Base-by-base conservation (phyloP, 805 yeast genomes). In the Saccharomycopsis microspora region DNA sequence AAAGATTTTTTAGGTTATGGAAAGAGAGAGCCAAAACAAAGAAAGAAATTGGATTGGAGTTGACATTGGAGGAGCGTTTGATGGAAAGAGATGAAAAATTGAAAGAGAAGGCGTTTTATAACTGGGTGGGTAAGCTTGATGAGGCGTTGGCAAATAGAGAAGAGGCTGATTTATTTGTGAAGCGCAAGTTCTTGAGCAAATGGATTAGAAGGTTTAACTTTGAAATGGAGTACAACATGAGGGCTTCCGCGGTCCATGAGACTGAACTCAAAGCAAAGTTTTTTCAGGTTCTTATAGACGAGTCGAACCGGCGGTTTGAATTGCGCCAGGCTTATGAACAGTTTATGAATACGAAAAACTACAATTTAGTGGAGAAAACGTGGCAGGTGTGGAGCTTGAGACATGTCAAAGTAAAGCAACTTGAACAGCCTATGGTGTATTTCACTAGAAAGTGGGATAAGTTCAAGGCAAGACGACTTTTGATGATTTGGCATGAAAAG, bases 401-500 rank as follows among this genome's bases (percentile, higher is more conserved):
- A 27, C 33, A 39, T 11, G 43, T 51, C 39, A 46, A 49, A 38
- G 27, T 51, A 5, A 44, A 43, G 28, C 54, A 51, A 45, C 19
- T 34, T 28, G 45, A 43, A 30, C 46, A 45, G 29, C 27, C 48
- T 1, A 28, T 40, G n/a, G 37, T 42, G 32, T 41, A 42, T 27
- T 51, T 51, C 19, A 19, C 4, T 4, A 28, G 9, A 6, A 39
- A 45, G 36, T 51, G 52, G 52, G 46, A 45, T 32, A 47, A 43
- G 32, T 32, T 39, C 19, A 43, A 43, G 43, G 38, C 46, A 7
- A 45, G 32, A 27, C 46, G 48, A 28, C 30, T 48, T 10, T 45
- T 51, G 10, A 33, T 34, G 31, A 41, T 51, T 19, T 51, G 54
- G 54, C 19, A 40, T 9, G 37, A 41, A 11, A 48, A 48, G 10